Evolutionary conservation across 176 grass and related monocot genomes (phyloP), one percentile per base, ranked within the genome.

Genomic region (Pontederia crassipes): DNA sequence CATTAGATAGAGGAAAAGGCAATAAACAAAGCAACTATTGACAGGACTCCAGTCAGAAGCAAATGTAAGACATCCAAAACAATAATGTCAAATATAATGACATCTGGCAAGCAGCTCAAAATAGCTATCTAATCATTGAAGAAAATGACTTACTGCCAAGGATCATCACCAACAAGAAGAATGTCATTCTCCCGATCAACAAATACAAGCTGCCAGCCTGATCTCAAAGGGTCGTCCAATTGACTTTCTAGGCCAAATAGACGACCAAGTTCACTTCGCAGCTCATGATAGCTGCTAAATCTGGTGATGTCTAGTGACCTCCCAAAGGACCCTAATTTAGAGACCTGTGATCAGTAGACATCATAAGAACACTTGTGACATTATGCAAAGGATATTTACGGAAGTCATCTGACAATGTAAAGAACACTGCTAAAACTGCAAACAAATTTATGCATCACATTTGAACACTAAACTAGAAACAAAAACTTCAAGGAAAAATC

Each of bases 131-230:
- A 45, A 14, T n/a, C 12, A 49, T 24, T 1, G 8, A 46, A 67
- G 9, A 20, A 0, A 64, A 49, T 10, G 70, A 83, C 84, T 57
- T 85, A 98, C 93, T 92, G 93, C 93, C 93, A 98, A 61, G 93
- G 93, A 64, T 85, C 93, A 1, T 98, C 93, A 9, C 93, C 93
- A n/a, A 98, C 78, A 52, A 98, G 93, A 61, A 98, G 93, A 78
- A 92, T 79, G 40, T 98, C 88, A n/a, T 89, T 81, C 82, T 98
- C 93, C 26, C 68, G 76, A 79, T 98, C 93, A 56, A 92, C 79
- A 46, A 92, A 98, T 98, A 98, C 93, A 98, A 98, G 93, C 93
- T 98, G 93, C 93, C 93, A 98, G 93, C 93, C 93, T 98, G 93
- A 98, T 98, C 93, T 98, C 74, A 81, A 54, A 53, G 87, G 93